Percentiles rank a stretch among this genome's conserved stretches.
Conservation (phyloP, 106 monocot species). For the Dendrobium catenatum region DNA sequence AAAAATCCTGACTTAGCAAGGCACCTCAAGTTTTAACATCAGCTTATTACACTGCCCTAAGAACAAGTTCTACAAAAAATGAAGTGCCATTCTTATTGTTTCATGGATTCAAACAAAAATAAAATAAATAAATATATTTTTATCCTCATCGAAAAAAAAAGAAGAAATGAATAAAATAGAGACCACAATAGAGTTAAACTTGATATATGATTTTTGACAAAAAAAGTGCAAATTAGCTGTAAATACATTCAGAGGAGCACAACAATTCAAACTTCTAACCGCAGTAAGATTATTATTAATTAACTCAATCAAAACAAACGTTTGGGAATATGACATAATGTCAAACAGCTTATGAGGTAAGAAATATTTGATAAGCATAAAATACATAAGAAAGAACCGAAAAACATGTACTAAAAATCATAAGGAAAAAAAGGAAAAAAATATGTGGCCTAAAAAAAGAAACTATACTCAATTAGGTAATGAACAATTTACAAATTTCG, state of each 20-base stretch:
- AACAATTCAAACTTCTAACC: background rate
- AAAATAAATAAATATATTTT: too few species aligned
- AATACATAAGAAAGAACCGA: background rate
- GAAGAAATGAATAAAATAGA: too few species aligned
- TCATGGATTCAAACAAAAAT: background rate
- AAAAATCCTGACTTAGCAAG: background rate
- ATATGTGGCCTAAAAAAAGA: background rate
- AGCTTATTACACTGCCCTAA: background rate
- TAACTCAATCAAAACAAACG: background rate
- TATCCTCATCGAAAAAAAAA: too few species aligned
- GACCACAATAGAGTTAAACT: too few species aligned
- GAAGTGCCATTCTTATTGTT: conserved; percentile 1
- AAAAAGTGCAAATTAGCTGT: too few species aligned
- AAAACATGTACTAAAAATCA: background rate
- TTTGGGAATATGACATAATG: background rate
- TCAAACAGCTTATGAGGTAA: background rate
- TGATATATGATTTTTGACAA: too few species aligned
- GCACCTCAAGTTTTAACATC: background rate
- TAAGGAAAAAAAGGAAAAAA: background rate
- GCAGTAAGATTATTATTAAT: background rate
- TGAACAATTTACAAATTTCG: background rate
- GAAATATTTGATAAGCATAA: background rate
- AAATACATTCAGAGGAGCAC: too few species aligned
- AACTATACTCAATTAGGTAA: background rate
- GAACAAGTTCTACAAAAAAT: background rate